These are phyloP conservation scores for Rhizopogon vinicolor DNA, from an alignment of 768 basidiomycete genomes.

Conservation along the genomic window DNA sequence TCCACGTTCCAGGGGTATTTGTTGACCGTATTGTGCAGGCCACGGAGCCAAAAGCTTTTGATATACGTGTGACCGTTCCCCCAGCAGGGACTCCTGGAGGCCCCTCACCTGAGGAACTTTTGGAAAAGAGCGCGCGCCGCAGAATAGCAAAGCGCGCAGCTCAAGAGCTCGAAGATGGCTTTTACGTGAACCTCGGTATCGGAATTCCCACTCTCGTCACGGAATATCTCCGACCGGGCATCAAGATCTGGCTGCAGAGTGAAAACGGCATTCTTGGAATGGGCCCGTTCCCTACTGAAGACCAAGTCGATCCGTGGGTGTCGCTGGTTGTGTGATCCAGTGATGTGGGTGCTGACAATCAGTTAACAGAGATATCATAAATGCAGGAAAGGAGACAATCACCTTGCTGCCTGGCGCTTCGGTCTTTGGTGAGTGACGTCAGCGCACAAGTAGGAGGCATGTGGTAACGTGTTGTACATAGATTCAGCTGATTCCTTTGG, in stretches of 20 bases:
- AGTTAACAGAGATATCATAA: conserved; percentile 65
- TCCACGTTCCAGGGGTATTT: conserved; percentile 79
- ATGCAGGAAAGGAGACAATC: conserved; percentile 86
- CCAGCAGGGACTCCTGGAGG: conserved; percentile 25
- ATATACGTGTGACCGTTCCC: conserved; percentile 59
- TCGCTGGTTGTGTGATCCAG: neutral
- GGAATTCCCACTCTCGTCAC: conserved; percentile 85
- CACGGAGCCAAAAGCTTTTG: conserved; percentile 66
- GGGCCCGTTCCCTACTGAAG: conserved; percentile 74
- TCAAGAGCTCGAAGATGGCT: conserved; percentile 78
- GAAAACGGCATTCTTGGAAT: conserved; percentile 83
- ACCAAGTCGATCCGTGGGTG: conserved; percentile 67
- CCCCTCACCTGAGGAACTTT: conserved; percentile 41
- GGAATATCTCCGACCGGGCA: conserved; percentile 59
- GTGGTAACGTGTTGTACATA: conserved; percentile 19
- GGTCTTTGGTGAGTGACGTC: conserved; percentile 58
- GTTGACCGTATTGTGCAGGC: conserved; percentile 81
- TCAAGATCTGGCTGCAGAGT: conserved; percentile 77
- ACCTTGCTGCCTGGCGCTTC: conserved; percentile 85
- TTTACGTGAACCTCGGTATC: conserved; percentile 78
- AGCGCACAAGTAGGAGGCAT: neutral
- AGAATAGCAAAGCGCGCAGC: conserved; percentile 78
- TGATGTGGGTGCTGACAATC: neutral
- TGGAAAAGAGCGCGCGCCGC: conserved; percentile 48
- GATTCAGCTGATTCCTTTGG: conserved; percentile 87